Conservation (phyloP, 1,139 yeast genomes). For the Yarrowia galli region DNA sequence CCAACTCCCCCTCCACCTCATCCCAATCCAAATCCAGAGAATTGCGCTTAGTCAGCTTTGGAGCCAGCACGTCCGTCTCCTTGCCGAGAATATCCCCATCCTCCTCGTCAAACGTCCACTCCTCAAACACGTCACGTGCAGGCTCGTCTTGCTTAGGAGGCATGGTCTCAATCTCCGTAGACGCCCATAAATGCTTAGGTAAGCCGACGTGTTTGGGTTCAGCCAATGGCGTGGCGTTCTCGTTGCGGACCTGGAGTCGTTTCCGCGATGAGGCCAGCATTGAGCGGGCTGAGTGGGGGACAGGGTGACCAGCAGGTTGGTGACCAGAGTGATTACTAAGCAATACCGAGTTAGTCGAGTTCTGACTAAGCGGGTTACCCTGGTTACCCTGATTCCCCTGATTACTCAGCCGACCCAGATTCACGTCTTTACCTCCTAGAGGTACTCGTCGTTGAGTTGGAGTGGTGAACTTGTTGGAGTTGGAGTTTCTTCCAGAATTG, state of each 20-base stretch:
- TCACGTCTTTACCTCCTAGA: constrained; percentile 24
- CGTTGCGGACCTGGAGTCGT: constrained; percentile 23
- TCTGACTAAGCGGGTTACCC: too few relatives aligned
- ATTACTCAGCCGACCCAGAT: background rate
- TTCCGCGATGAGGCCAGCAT: constrained; percentile 20
- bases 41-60: background rate
- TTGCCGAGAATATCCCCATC: constrained; percentile 25
- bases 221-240: constrained; percentile 5
- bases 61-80: background rate
- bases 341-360: too few relatives aligned
- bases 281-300: too few relatives aligned
- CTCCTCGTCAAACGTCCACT: constrained; percentile 26
- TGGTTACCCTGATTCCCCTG: too few relatives aligned
- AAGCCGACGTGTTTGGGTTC: constrained; percentile 25
- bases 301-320: too few relatives aligned
- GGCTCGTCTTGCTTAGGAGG: constrained; percentile 1
- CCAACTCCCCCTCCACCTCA: background rate
- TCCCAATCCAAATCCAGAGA: constrained; percentile 19
- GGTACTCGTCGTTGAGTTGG: background rate
- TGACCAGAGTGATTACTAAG: too few relatives aligned
- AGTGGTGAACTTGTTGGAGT: background rate
- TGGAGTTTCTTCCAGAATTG: background rate
- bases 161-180: constrained; percentile 24
- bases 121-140: constrained; percentile 1
- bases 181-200: constrained; percentile 9